Evolutionary conservation across 2,329 filamentous ascomycete species (phyloP).

Genomic region (Xylariomycetidae sp.): DNA sequence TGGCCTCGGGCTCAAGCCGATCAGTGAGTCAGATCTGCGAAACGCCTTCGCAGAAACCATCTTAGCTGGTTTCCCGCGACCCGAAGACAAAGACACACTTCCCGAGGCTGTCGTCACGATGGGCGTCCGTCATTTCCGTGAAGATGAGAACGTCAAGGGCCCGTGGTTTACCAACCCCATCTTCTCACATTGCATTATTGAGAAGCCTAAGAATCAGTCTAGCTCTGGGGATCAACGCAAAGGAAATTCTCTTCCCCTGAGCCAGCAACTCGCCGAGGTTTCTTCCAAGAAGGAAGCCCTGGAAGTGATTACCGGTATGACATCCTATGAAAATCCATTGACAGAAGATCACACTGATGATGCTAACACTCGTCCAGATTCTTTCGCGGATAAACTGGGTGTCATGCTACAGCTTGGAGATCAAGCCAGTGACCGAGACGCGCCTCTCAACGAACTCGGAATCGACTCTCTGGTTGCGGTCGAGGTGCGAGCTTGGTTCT

Average conservation of each 20-base stretch:
- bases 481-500: constrained; percentile 42
- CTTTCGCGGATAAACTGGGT: constrained; percentile 7
- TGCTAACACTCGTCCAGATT: constrained; percentile 4
- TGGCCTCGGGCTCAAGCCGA: constrained; percentile 4
- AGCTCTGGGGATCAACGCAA: constrained; percentile 4
- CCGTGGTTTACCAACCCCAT: constrained; percentile 19
- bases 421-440: constrained; percentile 4
- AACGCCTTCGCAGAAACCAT: constrained; percentile 11
- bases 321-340: constrained; percentile 1
- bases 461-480: constrained; percentile 29
- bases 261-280: constrained; percentile 3
- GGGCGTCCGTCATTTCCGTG: constrained; percentile 3
- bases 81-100: constrained; percentile 3
- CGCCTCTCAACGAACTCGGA: constrained; percentile 17
- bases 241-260: constrained; percentile 2
- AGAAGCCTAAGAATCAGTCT: constrained; percentile 4
- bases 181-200: constrained; percentile 17
- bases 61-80: constrained; percentile 5
- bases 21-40: constrained; percentile 9
- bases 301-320: constrained; percentile 1
- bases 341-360: constrained; percentile 1
- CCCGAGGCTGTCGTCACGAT: constrained; percentile 6
- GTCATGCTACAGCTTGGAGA: constrained; percentile 8
- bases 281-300: constrained; percentile 4
- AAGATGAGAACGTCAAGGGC: constrained; percentile 11